A percentile compares a stretch with the other conserved stretches of the same genome.
Conservation (phyloP, 495 filamentous ascomycete species). For the Collariella sp. region DNA sequence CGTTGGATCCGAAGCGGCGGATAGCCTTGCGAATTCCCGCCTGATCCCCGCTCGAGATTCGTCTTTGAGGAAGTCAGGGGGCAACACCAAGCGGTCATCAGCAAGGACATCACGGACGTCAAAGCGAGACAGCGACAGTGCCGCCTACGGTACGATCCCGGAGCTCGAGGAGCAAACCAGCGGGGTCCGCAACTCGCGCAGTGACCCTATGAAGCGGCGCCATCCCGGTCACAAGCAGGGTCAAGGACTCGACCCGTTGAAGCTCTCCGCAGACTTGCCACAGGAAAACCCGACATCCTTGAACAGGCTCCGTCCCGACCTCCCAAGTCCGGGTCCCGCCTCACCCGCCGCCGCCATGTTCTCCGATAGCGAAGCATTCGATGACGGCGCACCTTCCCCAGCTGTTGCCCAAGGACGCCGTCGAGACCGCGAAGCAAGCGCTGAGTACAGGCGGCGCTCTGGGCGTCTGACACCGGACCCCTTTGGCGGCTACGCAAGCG, state of each 20-base stretch:
- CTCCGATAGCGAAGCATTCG: conserved; percentile 23
- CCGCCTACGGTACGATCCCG: conserved; percentile 28
- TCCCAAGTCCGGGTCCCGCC: conserved; percentile 14
- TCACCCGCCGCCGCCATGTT: conserved; percentile 22
- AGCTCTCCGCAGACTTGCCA: conserved; percentile 21
- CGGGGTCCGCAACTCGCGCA: conserved; percentile 8
- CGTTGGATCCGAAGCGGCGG: background rate
- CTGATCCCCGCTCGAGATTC: conserved; percentile 61
- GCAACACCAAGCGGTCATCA: conserved; percentile 34
- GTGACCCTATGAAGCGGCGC: conserved; percentile 17
- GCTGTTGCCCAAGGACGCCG: conserved; percentile 50
- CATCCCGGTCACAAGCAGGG: conserved; percentile 14
- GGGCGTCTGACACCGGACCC: conserved; percentile 37
- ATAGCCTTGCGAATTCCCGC: conserved; percentile 23
- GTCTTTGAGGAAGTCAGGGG: conserved; percentile 51
- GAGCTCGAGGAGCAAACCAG: conserved; percentile 27
- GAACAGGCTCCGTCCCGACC: conserved; percentile 15
- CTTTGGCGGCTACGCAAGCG: conserved; percentile 30
- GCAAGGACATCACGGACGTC: conserved; percentile 31
- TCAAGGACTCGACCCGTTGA: conserved; percentile 19
- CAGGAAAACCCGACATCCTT: conserved; percentile 11
- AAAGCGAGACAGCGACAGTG: conserved; percentile 32
- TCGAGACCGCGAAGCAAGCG: conserved; percentile 36
- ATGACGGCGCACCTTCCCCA: conserved; percentile 64
- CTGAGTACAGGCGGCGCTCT: conserved; percentile 33